Conservation (phyloP, 352 stramenopile species). For the Nothophytophthora sp. region DNA sequence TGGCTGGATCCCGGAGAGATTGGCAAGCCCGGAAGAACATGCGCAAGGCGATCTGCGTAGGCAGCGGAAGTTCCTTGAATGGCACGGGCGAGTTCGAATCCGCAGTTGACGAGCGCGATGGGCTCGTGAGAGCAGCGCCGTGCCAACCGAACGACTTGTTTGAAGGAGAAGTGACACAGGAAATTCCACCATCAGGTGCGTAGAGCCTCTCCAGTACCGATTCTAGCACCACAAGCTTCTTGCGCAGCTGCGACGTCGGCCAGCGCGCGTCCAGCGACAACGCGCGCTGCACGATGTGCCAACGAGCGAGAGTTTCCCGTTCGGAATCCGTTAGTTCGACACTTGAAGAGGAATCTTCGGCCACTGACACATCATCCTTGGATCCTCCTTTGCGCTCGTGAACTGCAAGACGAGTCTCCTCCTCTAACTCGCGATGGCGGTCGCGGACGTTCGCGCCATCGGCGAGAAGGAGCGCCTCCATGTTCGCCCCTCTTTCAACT, state of each 20-base stretch:
- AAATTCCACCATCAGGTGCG: slow-evolving; percentile 3
- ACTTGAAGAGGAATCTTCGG: neutral
- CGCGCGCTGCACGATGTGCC: slow-evolving; percentile 16
- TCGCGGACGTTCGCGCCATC: slow-evolving; percentile 50
- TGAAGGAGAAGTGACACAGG: slow-evolving; percentile 13
- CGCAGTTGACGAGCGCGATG: neutral
- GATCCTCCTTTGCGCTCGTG: neutral
- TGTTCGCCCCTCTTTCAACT: slow-evolving; percentile 11
- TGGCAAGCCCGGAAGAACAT: slow-evolving; percentile 72
- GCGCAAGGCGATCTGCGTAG: slow-evolving; percentile 60
- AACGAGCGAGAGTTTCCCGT: slow-evolving; percentile 9
- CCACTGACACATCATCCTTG: neutral
- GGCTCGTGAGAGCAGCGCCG: neutral
- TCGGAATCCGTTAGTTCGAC: slow-evolving; percentile 8
- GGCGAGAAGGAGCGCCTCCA: slow-evolving; percentile 62
- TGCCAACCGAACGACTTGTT: slow-evolving; percentile 9
- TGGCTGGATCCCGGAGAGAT: slow-evolving; percentile 36
- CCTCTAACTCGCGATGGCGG: slow-evolving; percentile 43
- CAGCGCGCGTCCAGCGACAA: slow-evolving; percentile 27
- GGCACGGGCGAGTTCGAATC: slow-evolving; percentile 17
- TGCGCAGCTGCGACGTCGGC: slow-evolving; percentile 25
- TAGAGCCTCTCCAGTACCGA: slow-evolving; percentile 31
- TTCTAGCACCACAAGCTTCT: slow-evolving; percentile 45
- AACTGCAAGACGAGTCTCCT: slow-evolving; percentile 3
- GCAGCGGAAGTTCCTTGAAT: slow-evolving; percentile 47